phyloP scores from a whole-genome alignment of 257 asterid species.

The Parsonsia alboflavescens region DNA sequence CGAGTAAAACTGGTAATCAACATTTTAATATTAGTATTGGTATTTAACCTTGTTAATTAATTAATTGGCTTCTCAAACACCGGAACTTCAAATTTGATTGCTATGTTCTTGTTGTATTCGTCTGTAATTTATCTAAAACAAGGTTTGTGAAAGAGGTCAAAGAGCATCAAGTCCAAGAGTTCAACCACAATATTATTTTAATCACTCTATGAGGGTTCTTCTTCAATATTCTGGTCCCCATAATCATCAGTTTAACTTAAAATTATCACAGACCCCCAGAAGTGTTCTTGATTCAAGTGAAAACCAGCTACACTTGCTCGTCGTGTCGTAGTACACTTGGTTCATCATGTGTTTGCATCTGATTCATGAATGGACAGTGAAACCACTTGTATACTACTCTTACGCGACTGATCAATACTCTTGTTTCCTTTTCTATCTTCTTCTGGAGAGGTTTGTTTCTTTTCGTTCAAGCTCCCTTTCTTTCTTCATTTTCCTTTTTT shows the following conservation, averaged over 20 bases:
- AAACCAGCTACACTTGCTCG: constrained; percentile 37
- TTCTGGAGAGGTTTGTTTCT: background rate
- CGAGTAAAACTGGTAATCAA: constrained; percentile 13
- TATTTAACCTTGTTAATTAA: background rate
- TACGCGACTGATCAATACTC: background rate
- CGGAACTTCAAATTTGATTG: background rate
- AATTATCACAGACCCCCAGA: constrained; percentile 32
- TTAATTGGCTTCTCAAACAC: background rate
- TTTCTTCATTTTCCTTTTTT: background rate
- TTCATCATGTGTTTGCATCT: background rate
- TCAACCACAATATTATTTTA: constrained; percentile 14
- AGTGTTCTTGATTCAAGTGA: constrained; percentile 37
- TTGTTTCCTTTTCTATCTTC: background rate
- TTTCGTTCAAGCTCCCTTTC: background rate
- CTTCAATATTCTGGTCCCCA: constrained; percentile 20
- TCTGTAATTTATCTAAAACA: constrained; percentile 17
- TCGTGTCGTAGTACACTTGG: constrained; percentile 26
- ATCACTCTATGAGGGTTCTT: constrained; percentile 11
- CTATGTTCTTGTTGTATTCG: background rate
- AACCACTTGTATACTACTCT: too few relatives aligned
- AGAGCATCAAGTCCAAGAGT: constrained; percentile 40
- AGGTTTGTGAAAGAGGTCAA: constrained; percentile 36
- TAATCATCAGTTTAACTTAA: constrained; percentile 29
- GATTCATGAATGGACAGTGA: background rate
- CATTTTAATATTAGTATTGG: background rate